These are phyloP conservation scores for Castanea sativa DNA, from an alignment of 306 rosid genomes.

Conservation along the genomic window DNA sequence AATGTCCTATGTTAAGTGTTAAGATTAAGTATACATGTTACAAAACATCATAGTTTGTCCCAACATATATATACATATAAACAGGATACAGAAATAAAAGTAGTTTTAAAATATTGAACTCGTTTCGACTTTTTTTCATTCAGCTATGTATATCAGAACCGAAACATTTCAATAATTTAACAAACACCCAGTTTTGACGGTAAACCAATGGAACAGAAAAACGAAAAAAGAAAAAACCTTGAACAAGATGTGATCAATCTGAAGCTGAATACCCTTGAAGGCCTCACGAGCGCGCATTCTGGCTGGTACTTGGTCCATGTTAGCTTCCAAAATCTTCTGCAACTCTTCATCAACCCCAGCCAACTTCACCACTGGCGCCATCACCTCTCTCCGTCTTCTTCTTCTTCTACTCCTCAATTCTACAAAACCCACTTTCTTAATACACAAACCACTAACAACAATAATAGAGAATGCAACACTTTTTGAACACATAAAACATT, in stretches of 20 bases:
- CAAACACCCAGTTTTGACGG: background rate
- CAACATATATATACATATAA: too few species aligned
- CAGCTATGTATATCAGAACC: too few species aligned
- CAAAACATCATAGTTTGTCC: too few species aligned
- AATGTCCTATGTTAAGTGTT: too few species aligned
- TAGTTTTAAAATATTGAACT: too few species aligned
- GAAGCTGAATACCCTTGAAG: conserved; percentile 75
- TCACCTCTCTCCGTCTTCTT: conserved; percentile 20
- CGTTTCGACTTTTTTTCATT: too few species aligned
- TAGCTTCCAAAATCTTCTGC: conserved; percentile 59
- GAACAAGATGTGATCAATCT: conserved; percentile 76
- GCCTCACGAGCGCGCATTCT: conserved; percentile 83
- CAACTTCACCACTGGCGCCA: conserved; percentile 40
- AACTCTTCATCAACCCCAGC: conserved; percentile 51
- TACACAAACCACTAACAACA: background rate
- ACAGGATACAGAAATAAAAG: too few species aligned
- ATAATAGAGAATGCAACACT: background rate
- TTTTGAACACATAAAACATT: too few species aligned
- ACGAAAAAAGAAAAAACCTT: conserved; percentile 36
- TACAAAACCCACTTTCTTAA: conserved; percentile 14
- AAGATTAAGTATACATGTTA: too few species aligned
- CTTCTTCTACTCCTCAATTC: conserved; percentile 29
- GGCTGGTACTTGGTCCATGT: conserved; percentile 66
- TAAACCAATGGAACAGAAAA: background rate
- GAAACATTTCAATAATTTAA: background rate